Evolutionary conservation across 345 rosid species (phyloP).

Genomic region (Populus davidiana): DNA sequence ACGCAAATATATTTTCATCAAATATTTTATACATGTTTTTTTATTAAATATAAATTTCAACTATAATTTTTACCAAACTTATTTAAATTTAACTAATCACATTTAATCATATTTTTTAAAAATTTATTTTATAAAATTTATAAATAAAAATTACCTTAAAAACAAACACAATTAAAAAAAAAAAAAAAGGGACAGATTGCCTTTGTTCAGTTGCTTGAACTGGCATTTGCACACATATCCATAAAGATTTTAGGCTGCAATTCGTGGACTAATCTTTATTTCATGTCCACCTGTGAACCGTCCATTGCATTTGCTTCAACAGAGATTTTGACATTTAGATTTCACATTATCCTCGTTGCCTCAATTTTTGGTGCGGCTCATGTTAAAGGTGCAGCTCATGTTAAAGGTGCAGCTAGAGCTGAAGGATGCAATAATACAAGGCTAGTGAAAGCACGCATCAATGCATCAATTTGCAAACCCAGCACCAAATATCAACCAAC

Average conservation of each 20-base stretch:
- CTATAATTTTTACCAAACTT: no score
- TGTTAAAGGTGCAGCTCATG: not conserved
- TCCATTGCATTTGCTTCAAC: not conserved
- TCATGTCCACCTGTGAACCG: not conserved
- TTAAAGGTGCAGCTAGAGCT: not conserved
- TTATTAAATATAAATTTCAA: no score
- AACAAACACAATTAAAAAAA: no score
- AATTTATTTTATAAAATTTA: no score
- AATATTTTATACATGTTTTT: no score
- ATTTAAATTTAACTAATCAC: no score
- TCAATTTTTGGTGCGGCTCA: not conserved
- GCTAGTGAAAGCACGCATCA: not conserved
- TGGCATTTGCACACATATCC: not conserved
- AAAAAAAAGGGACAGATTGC: not conserved
- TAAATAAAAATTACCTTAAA: no score
- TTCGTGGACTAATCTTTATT: no score
- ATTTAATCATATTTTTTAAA: no score
- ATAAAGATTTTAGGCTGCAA: not conserved
- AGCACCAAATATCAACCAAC: conserved; percentile 53
- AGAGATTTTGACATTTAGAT: not conserved
- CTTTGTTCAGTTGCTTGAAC: not conserved
- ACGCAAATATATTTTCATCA: no score
- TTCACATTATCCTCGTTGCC: not conserved
- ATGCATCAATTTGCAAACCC: conserved; percentile 6
- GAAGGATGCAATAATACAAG: not conserved